A percentile compares a stretch with the other conserved stretches of the same genome.
These are phyloP conservation scores for Quercus phellos DNA, from an alignment of 331 rosid genomes.

Conservation along the genomic window DNA sequence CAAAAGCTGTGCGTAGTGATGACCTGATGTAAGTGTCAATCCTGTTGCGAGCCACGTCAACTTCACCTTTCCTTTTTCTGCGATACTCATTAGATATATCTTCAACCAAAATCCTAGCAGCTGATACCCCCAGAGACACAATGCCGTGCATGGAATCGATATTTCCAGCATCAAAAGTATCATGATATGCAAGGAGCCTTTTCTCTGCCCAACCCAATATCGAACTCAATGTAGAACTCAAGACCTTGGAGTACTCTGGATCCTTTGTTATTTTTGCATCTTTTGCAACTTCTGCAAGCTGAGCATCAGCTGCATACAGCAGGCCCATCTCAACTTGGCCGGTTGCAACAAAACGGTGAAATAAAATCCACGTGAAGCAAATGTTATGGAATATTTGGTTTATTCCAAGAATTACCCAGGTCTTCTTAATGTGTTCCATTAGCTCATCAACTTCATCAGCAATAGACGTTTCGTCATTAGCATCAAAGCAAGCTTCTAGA, in stretches of 20 bases:
- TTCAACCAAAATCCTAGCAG: conserved; percentile 67
- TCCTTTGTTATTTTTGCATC: conserved; percentile 66
- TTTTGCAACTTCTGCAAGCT: conserved; percentile 77
- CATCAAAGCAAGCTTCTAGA: conserved; percentile 79
- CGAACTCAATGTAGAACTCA: conserved; percentile 66
- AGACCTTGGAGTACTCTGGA: conserved; percentile 56
- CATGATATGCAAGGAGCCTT: conserved; percentile 83
- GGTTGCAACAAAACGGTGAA: conserved; percentile 69
- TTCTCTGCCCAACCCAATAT: conserved; percentile 84
- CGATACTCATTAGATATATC: conserved; percentile 63
- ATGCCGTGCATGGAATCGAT: conserved; percentile 70
- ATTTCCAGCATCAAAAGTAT: conserved; percentile 63
- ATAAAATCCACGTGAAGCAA: conserved; percentile 86
- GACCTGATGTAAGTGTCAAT: conserved; percentile 84
- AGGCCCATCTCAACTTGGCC: conserved; percentile 71
- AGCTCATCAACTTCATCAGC: conserved; percentile 89
- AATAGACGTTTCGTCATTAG: conserved; percentile 61
- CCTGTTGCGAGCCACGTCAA: conserved; percentile 62
- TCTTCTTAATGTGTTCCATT: conserved; percentile 86
- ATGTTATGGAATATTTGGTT: conserved; percentile 84
- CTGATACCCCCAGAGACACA: conserved; percentile 73
- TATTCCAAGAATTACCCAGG: conserved; percentile 88
- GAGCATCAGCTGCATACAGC: conserved; percentile 59
- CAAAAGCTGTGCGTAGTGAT: conserved; percentile 73
- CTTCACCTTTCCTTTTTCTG: conserved; percentile 57